phyloP scores from a whole-genome alignment of 805 yeast species.

The Yarrowia hollandica region DNA sequence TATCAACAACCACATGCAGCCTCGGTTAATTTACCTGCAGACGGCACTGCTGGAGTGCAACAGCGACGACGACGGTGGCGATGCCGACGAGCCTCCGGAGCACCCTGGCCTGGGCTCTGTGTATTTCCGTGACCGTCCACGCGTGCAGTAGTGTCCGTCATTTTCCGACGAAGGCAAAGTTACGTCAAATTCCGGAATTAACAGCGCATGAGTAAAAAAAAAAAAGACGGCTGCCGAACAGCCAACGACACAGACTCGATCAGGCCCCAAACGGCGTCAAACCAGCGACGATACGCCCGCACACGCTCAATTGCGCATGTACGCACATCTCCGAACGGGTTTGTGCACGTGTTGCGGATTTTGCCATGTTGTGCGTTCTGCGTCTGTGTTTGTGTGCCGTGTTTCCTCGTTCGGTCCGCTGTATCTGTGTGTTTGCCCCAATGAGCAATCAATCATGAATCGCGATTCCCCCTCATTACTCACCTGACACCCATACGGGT shows the following conservation, averaged over 20 bases:
- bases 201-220: conserved; percentile 14
- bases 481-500: conserved; percentile 29
- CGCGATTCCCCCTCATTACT: too few species aligned
- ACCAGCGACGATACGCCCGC: too few species aligned
- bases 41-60: neutral
- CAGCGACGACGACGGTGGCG: too few species aligned
- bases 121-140: neutral
- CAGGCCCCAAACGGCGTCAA: neutral
- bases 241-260: neutral
- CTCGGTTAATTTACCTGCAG: conserved; percentile 29
- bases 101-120: neutral
- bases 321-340: neutral
- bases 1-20: conserved; percentile 24
- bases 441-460: too few species aligned
- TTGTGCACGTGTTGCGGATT: neutral
- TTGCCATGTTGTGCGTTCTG: neutral
- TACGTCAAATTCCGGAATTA: conserved; percentile 27
- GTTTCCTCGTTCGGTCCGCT: too few species aligned
- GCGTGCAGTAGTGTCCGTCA: conserved; percentile 19
- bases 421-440: too few species aligned
- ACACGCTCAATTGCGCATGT: neutral
- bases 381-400: too few species aligned
- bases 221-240: neutral
- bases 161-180: conserved; percentile 19
- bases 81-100: too few species aligned